Evolutionary conservation across 768 basidiomycete species (phyloP).

Genomic region (Termitomyces sp.): DNA sequence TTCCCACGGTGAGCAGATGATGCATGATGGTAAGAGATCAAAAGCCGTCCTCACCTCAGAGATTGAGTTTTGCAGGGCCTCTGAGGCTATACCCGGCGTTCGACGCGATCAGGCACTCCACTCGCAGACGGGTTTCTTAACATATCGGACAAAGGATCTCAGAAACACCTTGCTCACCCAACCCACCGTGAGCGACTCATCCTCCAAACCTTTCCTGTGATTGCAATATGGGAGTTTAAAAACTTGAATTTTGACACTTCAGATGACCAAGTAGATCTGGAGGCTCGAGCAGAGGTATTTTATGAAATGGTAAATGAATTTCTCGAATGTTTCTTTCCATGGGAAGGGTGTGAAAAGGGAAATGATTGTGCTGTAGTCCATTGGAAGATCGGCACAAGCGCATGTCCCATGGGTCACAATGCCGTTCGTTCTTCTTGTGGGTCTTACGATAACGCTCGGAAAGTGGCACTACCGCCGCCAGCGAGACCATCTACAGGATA

Average conservation of each 20-base stretch:
- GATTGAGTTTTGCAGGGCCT: too few species aligned
- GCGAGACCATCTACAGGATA: neutral
- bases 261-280: neutral
- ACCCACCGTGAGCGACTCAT: neutral
- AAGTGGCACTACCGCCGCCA: neutral
- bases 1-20: too few species aligned
- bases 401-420: neutral
- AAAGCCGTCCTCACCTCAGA: too few species aligned
- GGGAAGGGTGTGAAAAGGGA: conserved; percentile 2
- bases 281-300: neutral
- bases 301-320: neutral
- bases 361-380: neutral
- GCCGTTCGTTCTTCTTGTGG: neutral
- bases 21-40: too few species aligned
- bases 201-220: neutral
- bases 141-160: neutral
- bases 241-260: neutral
- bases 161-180: neutral
- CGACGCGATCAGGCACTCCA: neutral
- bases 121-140: conserved; percentile 1
- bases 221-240: neutral
- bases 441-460: neutral
- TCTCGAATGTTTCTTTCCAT: neutral
- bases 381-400: neutral
- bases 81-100: neutral